Conservation (phyloP, 108 stramenopile species). For the Craspedostauros australis region DNA sequence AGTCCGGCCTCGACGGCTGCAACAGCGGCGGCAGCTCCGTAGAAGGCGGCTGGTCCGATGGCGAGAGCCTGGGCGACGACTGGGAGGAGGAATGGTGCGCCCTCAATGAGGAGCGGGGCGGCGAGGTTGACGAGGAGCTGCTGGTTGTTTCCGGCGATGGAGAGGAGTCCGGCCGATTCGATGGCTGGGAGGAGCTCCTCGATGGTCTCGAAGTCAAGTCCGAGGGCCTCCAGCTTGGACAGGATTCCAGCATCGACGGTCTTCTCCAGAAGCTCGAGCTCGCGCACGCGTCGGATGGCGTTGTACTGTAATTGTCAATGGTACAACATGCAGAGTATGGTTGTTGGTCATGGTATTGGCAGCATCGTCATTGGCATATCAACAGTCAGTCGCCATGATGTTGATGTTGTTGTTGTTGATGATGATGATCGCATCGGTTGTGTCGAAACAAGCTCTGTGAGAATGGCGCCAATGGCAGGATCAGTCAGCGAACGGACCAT, state of each 20-base stretch:
- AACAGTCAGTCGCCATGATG: no score
- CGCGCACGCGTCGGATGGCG: constrained; percentile 74
- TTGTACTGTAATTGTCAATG: constrained; percentile 78
- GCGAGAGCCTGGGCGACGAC: constrained; percentile 70
- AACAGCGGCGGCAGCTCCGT: constrained; percentile 42
- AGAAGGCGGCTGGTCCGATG: constrained; percentile 70
- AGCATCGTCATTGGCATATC: no score
- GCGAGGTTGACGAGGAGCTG: constrained; percentile 76
- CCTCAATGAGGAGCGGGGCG: constrained; percentile 72
- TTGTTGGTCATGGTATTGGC: no score
- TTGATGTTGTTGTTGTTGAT: no score
- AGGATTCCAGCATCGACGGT: constrained; percentile 77
- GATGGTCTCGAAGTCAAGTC: constrained; percentile 67
- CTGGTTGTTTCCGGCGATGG: constrained; percentile 78
- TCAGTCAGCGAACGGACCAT: no score
- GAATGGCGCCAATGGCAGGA: no score
- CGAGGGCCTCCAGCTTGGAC: constrained; percentile 72
- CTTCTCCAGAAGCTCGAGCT: constrained; percentile 69
- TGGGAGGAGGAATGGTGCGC: constrained; percentile 73
- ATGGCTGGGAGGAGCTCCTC: constrained; percentile 68
- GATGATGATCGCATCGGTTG: no score
- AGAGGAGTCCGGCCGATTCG: constrained; percentile 61
- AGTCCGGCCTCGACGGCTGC: constrained; percentile 51
- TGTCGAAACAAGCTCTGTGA: no score
- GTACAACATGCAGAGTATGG: no score